Conservation (phyloP, 192 early-diverging fungal genomes). For the Glomus cerebriforme region DNA sequence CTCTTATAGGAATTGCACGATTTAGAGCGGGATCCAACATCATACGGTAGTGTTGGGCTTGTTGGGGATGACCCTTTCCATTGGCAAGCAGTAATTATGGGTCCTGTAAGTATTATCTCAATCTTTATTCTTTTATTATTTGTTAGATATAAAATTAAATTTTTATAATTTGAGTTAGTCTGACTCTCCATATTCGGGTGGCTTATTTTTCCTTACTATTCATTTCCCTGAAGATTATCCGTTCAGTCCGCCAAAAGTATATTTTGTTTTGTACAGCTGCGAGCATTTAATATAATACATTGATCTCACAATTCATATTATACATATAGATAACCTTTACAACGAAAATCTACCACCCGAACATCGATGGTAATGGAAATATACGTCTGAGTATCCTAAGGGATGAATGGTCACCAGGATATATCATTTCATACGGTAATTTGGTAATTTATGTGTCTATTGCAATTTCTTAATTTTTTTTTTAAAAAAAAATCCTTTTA, state of each 20-base stretch:
- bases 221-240: slow-evolving; percentile 99
- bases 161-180: slow-evolving; percentile 48
- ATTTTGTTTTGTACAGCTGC: neutral
- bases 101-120: slow-evolving; percentile 87
- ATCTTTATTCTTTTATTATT: too few species aligned
- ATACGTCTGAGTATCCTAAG: slow-evolving; percentile 98
- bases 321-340: slow-evolving; percentile 80
- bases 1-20: slow-evolving; percentile 94
- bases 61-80: slow-evolving; percentile 89
- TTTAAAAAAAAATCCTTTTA: neutral
- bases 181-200: slow-evolving; percentile 90
- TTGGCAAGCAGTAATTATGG: slow-evolving; percentile 99
- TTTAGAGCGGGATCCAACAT: slow-evolving; percentile 95
- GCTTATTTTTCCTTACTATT: slow-evolving; percentile 96
- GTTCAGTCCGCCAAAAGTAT: slow-evolving; percentile 96
- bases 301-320: neutral
- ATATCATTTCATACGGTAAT: slow-evolving; percentile 93
- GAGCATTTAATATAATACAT: neutral
- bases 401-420: slow-evolving; percentile 98
- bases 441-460: slow-evolving; percentile 58
- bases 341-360: slow-evolving; percentile 97
- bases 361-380: slow-evolving; percentile 97
- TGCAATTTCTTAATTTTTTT: neutral
- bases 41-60: slow-evolving; percentile 94
- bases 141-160: too few species aligned